Evolutionary conservation across 192 early-diverging fungal species (phyloP).

Genomic region (Hyaloraphidium curvatum): DNA sequence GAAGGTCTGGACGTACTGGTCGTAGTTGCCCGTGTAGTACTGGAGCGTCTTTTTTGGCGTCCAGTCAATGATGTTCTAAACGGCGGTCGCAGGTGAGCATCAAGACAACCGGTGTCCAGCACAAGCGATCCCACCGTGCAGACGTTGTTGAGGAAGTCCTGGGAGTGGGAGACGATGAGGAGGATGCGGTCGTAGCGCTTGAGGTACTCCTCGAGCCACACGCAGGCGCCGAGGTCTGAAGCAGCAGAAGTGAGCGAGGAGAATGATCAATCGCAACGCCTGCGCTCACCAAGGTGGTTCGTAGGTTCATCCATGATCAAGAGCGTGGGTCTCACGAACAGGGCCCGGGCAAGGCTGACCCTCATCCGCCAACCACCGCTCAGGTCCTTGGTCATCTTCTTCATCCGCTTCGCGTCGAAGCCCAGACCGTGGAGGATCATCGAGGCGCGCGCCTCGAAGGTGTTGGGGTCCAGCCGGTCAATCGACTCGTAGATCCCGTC

Average conservation of each 20-base stretch:
- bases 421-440: slow-evolving; percentile 86
- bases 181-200: slow-evolving; percentile 64
- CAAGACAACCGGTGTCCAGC: no score
- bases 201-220: slow-evolving; percentile 68
- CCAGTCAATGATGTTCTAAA: slow-evolving; percentile 91
- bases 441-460: slow-evolving; percentile 84
- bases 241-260: not conserved
- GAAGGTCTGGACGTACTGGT: slow-evolving; percentile 87
- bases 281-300: slow-evolving; percentile 28
- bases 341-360: slow-evolving; percentile 84
- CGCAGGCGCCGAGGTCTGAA: slow-evolving; percentile 63
- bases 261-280: slow-evolving; percentile 13
- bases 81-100: no score
- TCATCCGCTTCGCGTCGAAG: slow-evolving; percentile 72
- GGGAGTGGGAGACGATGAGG: slow-evolving; percentile 78
- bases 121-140: no score
- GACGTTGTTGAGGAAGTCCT: slow-evolving; percentile 86
- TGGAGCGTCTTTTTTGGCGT: slow-evolving; percentile 55
- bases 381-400: slow-evolving; percentile 82
- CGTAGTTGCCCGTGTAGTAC: slow-evolving; percentile 97
- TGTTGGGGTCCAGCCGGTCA: slow-evolving; percentile 72
- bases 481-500: slow-evolving; percentile 96
- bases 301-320: slow-evolving; percentile 35
- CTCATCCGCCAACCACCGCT: slow-evolving; percentile 99
- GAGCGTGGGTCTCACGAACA: slow-evolving; percentile 80